Percentiles rank a stretch among this genome's conserved stretches.
These are phyloP conservation scores for Aspergillus persii DNA, from an alignment of 2,329 filamentous ascomycete species.

Conservation along the genomic window DNA sequence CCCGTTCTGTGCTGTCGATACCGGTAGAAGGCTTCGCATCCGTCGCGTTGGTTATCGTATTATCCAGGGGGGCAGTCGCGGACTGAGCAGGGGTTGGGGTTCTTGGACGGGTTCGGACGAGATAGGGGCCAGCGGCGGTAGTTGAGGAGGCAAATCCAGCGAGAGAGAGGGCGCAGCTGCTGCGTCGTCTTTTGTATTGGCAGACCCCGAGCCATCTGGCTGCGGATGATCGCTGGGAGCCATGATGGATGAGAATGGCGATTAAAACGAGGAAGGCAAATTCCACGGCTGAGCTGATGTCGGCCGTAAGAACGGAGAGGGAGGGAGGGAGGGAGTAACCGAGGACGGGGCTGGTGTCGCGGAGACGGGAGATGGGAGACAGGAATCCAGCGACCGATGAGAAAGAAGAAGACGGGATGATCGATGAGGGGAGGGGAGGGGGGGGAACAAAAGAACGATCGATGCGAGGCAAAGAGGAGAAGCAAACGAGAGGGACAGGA, in stretches of 20 bases:
- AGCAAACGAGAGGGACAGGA: slow-evolving; percentile 2
- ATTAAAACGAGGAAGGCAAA: background rate
- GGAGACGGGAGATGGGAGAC: background rate
- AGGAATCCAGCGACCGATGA: background rate
- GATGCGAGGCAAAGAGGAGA: background rate
- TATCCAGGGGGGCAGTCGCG: slow-evolving; percentile 11
- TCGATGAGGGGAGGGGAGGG: background rate
- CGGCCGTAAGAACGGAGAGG: background rate
- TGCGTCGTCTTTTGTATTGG: slow-evolving; percentile 16
- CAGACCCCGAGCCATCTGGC: slow-evolving; percentile 14
- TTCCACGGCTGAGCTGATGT: background rate
- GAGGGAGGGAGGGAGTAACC: background rate
- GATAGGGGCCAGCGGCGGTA: slow-evolving; percentile 10
- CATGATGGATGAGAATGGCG: slow-evolving; percentile 8
- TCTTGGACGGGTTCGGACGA: slow-evolving; percentile 11
- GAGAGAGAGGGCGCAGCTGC: slow-evolving; percentile 19
- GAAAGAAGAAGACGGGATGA: background rate
- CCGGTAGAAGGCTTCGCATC: slow-evolving; percentile 21
- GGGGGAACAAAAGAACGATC: background rate
- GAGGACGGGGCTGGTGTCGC: background rate
- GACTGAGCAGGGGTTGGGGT: slow-evolving; percentile 12
- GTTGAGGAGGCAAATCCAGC: slow-evolving; percentile 17
- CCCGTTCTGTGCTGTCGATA: slow-evolving; percentile 22
- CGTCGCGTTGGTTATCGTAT: slow-evolving; percentile 7
- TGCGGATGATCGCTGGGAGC: slow-evolving; percentile 23